Evolutionary conservation across 805 yeast genomes (phyloP).

Genomic region (Pichia nakasei): DNA sequence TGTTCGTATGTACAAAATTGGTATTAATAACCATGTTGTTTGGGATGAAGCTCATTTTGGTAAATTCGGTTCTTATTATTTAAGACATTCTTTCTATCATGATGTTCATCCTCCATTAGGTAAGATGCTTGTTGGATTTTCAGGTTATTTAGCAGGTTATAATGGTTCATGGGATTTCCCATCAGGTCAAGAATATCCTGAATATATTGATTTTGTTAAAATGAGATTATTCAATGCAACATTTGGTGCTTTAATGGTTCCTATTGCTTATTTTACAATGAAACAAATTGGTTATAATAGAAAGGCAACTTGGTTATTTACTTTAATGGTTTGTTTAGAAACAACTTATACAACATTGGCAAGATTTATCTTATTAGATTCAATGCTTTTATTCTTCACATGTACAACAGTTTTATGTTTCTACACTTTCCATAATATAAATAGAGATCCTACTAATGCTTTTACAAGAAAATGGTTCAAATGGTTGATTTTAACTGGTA

Average conservation of each 20-base stretch:
- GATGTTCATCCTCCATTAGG: constrained; percentile 89
- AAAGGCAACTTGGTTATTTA: constrained; percentile 66
- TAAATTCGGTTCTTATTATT: constrained; percentile 72
- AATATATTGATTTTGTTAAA: constrained; percentile 63
- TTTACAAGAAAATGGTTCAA: constrained; percentile 86
- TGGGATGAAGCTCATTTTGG: constrained; percentile 99
- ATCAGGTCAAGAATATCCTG: constrained; percentile 72
- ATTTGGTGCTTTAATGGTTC: constrained; percentile 78
- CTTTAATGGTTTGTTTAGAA: constrained; percentile 76
- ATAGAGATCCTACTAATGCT: constrained; percentile 33
- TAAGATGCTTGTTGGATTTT: constrained; percentile 67
- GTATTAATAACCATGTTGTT: constrained; percentile 66
- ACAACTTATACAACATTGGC: constrained; percentile 77
- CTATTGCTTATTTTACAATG: constrained; percentile 78
- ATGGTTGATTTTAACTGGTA: constrained; percentile 81
- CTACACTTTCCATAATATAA: constrained; percentile 59
- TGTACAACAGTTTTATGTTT: constrained; percentile 71
- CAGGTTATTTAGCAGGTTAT: constrained; percentile 77
- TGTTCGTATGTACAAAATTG: constrained; percentile 68
- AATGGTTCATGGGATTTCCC: constrained; percentile 86
- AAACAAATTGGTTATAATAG: constrained; percentile 65
- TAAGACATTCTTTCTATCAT: constrained; percentile 71
- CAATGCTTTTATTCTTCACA: constrained; percentile 84
- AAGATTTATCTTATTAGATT: constrained; percentile 83
- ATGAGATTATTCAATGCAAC: constrained; percentile 87